Conservation (phyloP, 192 early-diverging fungal genomes). For the Haplosporangium gracile region DNA sequence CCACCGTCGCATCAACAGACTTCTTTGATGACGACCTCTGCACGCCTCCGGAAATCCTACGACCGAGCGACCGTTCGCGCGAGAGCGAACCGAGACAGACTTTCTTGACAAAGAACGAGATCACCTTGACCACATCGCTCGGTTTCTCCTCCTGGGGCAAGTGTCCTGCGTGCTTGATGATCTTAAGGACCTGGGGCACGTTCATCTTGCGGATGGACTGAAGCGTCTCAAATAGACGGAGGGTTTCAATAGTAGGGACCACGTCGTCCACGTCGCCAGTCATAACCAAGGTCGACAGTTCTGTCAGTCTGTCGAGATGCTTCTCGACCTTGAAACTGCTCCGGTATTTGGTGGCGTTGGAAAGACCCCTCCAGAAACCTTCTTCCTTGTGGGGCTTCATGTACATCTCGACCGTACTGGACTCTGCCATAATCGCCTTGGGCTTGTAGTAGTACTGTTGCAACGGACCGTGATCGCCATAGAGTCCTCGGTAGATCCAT, state of each 20-base stretch:
- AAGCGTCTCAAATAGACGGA: constrained; percentile 34
- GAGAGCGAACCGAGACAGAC: constrained; percentile 39
- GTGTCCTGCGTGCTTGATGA: constrained; percentile 45
- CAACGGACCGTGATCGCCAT: constrained; percentile 35
- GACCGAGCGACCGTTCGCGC: constrained; percentile 24
- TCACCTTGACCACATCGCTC: constrained; percentile 35
- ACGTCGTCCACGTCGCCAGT: constrained; percentile 46
- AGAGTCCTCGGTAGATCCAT: constrained; percentile 38
- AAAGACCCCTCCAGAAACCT: constrained; percentile 42
- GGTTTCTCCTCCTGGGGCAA: constrained; percentile 42
- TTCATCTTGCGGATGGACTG: constrained; percentile 24
- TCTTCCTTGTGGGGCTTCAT: constrained; percentile 23
- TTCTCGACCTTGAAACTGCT: constrained; percentile 24
- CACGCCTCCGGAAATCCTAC: constrained; percentile 13
- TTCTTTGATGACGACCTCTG: constrained; percentile 12
- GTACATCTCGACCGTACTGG: constrained; percentile 34
- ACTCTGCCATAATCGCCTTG: constrained; percentile 27
- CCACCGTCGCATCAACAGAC: neutral
- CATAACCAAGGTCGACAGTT: constrained; percentile 40
- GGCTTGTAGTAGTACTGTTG: constrained; percentile 45
- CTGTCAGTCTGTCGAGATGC: constrained; percentile 27
- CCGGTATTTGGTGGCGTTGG: constrained; percentile 23
- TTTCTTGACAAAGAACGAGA: constrained; percentile 38
- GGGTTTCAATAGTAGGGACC: constrained; percentile 40
- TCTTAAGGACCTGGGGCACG: constrained; percentile 39